Evolutionary conservation across 768 basidiomycete species (phyloP), one percentile per base, ranked within the genome.

Genomic region (Tylopilus plumbeoviolaceoides): DNA sequence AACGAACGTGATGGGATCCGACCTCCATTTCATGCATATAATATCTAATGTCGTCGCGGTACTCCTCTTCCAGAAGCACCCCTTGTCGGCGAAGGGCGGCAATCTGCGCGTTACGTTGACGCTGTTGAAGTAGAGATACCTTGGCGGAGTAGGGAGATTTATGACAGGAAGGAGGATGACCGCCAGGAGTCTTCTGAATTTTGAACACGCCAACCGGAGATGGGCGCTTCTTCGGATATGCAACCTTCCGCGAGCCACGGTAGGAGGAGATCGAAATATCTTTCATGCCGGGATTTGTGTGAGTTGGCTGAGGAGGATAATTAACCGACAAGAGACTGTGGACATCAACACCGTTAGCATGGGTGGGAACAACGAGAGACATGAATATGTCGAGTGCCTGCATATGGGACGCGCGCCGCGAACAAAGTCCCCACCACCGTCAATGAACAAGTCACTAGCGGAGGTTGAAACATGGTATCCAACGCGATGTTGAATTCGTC

Each of bases 1-100:
- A 12, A 36, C 15, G 17, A 36, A 7, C 15, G 28, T 23, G 21
- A 36, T 48, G 33, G 12, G 35, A 28, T 76, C 91, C 73, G 61
- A 98, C 97, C 91, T 99, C 95, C 92, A 97, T 97, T 69, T 90
- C 85, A 70, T 89, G 87, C 97, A 98, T 98, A 74, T 98, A 97
- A 50, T 77, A 79, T 52, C 84, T 79, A 53, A 98, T 94, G 65
- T 99, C 97, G 45, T 93, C 89, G 36, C 85, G 82, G 67, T 99
- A 98, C 71, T 98, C 95, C 66, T 93, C 91, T 73, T 98, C 97
- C 59, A 95, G 77, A 54, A 93, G 78, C 50, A 87, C 79, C 43
- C 86, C 84, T 60, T 89, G 84, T 60, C 81, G 75, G 41, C 87
- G 82, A 62, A 85, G 75, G 35, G 84, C 87, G 53, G 75, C 74